A percentile compares a stretch with the other conserved stretches of the same genome.
Evolutionary conservation across 768 basidiomycete species (phyloP).

Genomic region (Lactarius psammicola): DNA sequence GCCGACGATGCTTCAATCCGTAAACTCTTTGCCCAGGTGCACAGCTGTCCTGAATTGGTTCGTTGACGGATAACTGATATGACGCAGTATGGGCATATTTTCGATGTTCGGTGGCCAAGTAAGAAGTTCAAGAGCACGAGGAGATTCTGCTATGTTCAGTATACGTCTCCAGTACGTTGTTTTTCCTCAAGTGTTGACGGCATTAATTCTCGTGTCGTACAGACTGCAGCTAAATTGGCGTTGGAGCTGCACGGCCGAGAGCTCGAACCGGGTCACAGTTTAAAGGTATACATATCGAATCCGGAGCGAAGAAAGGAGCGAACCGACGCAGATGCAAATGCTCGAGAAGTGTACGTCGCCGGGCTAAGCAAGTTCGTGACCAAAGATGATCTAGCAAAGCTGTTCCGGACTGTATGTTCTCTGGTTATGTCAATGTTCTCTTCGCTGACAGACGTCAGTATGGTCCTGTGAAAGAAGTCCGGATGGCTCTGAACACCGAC

Average conservation of each 20-base stretch:
- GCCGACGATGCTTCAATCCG: slow-evolving; percentile 76
- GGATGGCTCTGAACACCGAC: slow-evolving; percentile 70
- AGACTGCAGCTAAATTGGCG: slow-evolving; percentile 71
- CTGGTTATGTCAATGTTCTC: background rate
- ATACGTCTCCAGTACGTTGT: slow-evolving; percentile 70
- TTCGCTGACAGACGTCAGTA: slow-evolving; percentile 49
- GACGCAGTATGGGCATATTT: slow-evolving; percentile 79
- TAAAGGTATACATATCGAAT: slow-evolving; percentile 86
- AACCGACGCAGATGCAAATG: slow-evolving; percentile 83
- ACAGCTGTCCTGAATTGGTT: slow-evolving; percentile 21
- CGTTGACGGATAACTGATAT: slow-evolving; percentile 5
- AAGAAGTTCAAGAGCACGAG: slow-evolving; percentile 91
- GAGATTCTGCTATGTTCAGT: slow-evolving; percentile 95
- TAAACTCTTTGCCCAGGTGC: slow-evolving; percentile 73
- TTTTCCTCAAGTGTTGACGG: background rate
- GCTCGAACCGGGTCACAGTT: slow-evolving; percentile 59
- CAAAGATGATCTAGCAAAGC: slow-evolving; percentile 69
- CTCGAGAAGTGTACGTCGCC: slow-evolving; percentile 84
- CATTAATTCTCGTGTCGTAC: slow-evolving; percentile 5
- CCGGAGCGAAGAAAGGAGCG: slow-evolving; percentile 86
- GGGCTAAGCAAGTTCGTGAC: slow-evolving; percentile 78
- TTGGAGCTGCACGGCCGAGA: slow-evolving; percentile 79
- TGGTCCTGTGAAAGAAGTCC: slow-evolving; percentile 77
- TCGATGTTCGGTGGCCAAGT: slow-evolving; percentile 97
- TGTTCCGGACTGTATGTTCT: slow-evolving; percentile 70